Conservation (phyloP, 768 basidiomycete genomes). For the Rhizopogon roseolus region DNA sequence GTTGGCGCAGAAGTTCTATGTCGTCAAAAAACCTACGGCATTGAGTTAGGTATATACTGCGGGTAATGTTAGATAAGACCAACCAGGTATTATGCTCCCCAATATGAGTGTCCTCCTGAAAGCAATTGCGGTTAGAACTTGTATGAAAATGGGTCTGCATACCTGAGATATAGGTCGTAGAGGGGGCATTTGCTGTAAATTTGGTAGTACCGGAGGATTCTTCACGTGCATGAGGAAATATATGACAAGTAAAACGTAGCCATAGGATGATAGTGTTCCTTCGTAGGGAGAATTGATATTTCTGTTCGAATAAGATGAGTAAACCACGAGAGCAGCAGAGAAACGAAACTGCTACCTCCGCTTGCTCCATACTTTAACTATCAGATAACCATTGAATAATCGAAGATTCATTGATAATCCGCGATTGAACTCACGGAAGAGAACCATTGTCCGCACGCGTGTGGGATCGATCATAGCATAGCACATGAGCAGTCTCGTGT, state of each 20-base stretch:
- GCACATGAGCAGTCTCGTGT: conserved; percentile 92
- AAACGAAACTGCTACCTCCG: conserved; percentile 49
- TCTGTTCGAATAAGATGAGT: conserved; percentile 31
- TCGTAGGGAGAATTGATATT: conserved; percentile 99
- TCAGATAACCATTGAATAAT: conserved; percentile 7
- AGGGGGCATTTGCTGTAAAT: conserved; percentile 92
- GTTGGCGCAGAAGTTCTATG: conserved; percentile 83
- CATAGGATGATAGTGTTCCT: conserved; percentile 95
- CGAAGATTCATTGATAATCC: conserved; percentile 4
- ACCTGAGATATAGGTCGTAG: conserved; percentile 81
- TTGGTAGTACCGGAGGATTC: conserved; percentile 93
- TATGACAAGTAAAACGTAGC: conserved; percentile 96
- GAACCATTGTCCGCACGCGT: conserved; percentile 87
- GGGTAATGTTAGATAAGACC: conserved; percentile 12
- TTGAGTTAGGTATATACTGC: conserved; percentile 6
- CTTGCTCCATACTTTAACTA: conserved; percentile 99
- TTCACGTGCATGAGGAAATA: conserved; percentile 98
- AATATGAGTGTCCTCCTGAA: conserved; percentile 75
- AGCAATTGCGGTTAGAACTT: neutral
- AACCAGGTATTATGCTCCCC: conserved; percentile 81
- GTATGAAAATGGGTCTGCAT: conserved; percentile 12
- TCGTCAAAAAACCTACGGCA: conserved; percentile 89
- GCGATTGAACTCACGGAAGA: conserved; percentile 76
- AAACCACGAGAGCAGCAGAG: neutral
- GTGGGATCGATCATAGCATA: conserved; percentile 97